Conservation (phyloP, 129 eudicot species). For the Ambrosia artemisiifolia region DNA sequence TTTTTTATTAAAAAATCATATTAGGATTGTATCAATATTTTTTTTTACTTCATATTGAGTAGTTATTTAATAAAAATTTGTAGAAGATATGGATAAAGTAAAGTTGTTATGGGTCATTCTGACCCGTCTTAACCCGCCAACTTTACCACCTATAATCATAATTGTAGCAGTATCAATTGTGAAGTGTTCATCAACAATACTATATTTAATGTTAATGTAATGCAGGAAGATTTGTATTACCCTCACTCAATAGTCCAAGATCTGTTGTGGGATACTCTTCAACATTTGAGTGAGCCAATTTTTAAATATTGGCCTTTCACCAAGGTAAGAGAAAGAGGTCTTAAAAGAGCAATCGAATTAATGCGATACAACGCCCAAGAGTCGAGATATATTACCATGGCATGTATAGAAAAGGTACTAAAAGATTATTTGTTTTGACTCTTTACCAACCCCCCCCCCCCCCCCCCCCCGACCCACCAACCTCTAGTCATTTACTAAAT, state of each 20-base stretch:
- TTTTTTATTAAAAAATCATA: neutral
- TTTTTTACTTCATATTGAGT: neutral
- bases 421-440: neutral
- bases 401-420: constrained; percentile 59
- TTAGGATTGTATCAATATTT: neutral
- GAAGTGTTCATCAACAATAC: neutral
- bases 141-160: neutral
- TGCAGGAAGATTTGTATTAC: constrained; percentile 63
- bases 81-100: neutral
- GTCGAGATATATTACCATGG: constrained; percentile 58
- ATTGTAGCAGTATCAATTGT: neutral
- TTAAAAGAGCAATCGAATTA: constrained; percentile 43
- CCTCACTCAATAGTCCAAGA: constrained; percentile 62
- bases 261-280: constrained; percentile 56
- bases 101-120: neutral
- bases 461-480: neutral
- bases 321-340: constrained; percentile 56
- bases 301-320: constrained; percentile 60
- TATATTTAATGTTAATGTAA: neutral
- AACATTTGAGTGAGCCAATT: constrained; percentile 59
- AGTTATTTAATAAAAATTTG: neutral
- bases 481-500: neutral
- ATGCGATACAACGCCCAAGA: constrained; percentile 61
- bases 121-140: neutral
- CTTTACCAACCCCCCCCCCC: neutral